A percentile compares a stretch with the other conserved stretches of the same genome.
Evolutionary conservation across 257 asterid species (phyloP).

Genomic region (Fraxinus pennsylvanica): DNA sequence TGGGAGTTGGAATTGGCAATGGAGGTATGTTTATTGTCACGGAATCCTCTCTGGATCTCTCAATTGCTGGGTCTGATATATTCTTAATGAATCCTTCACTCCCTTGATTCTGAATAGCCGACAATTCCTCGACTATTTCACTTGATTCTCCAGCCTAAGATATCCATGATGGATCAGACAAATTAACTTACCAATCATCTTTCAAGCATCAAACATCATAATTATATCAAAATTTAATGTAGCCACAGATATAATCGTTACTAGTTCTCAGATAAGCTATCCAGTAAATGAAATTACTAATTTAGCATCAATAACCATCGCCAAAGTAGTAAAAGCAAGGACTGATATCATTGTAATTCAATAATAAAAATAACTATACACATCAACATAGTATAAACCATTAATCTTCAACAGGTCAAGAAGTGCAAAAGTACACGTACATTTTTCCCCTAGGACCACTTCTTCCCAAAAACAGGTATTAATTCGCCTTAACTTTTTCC

Average conservation of each 20-base stretch:
- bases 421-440: background rate
- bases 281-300: background rate
- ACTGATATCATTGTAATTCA: background rate
- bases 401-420: background rate
- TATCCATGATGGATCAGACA: slow-evolving; percentile 2
- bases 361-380: background rate
- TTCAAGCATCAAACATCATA: slow-evolving; percentile 6
- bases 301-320: background rate
- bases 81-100: slow-evolving; percentile 35
- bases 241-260: background rate
- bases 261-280: background rate
- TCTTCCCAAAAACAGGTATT: background rate
- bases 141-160: slow-evolving; percentile 57
- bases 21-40: slow-evolving; percentile 57
- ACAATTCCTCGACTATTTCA: slow-evolving; percentile 71
- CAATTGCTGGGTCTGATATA: slow-evolving; percentile 39
- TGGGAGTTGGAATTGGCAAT: slow-evolving; percentile 66
- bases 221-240: background rate
- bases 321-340: slow-evolving; percentile 16
- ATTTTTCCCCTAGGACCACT: background rate
- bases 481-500: background rate
- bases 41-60: slow-evolving; percentile 48
- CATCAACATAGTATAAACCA: background rate
- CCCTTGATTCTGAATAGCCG: slow-evolving; percentile 28
- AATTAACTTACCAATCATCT: slow-evolving; percentile 4